Conservation (phyloP, 2,329 filamentous ascomycete genomes). For the Phialophora tarda region DNA sequence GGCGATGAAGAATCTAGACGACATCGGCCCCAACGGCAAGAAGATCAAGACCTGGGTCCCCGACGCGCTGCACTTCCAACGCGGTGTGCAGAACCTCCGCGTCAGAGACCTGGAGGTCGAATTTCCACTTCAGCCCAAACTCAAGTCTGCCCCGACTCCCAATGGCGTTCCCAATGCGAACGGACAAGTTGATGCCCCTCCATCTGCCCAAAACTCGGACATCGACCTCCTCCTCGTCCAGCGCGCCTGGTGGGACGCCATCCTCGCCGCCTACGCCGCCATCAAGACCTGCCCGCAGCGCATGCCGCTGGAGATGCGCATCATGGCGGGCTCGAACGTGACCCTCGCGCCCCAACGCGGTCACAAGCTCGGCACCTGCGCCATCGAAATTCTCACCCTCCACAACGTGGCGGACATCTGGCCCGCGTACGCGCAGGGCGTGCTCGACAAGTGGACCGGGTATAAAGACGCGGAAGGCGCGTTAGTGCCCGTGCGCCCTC, state of each 20-base stretch:
- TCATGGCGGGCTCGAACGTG: constrained; percentile 35
- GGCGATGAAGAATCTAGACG: constrained; percentile 36
- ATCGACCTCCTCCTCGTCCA: constrained; percentile 53
- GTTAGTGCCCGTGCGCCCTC: constrained; percentile 28
- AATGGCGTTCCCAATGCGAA: constrained; percentile 11
- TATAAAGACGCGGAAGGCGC: constrained; percentile 24
- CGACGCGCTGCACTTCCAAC: constrained; percentile 57
- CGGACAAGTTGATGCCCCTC: constrained; percentile 1
- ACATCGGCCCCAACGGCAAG: constrained; percentile 32
- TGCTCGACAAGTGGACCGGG: constrained; percentile 34
- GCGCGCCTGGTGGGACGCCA: constrained; percentile 59
- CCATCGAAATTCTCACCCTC: constrained; percentile 35
- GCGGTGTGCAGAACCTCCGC: constrained; percentile 55
- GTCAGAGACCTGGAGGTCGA: constrained; percentile 55
- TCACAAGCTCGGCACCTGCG: constrained; percentile 29
- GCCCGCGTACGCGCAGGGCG: constrained; percentile 32
- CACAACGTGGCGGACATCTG: constrained; percentile 32
- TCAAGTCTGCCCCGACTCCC: background rate
- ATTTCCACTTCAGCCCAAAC: constrained; percentile 50
- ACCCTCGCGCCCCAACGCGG: constrained; percentile 35
- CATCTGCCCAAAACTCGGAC: constrained; percentile 33
- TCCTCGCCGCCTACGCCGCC: constrained; percentile 39
- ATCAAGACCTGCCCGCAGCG: constrained; percentile 32
- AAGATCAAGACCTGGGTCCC: constrained; percentile 51
- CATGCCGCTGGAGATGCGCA: constrained; percentile 36